Conservation (phyloP, 2,329 filamentous ascomycete genomes). For the Diaporthe eres region DNA sequence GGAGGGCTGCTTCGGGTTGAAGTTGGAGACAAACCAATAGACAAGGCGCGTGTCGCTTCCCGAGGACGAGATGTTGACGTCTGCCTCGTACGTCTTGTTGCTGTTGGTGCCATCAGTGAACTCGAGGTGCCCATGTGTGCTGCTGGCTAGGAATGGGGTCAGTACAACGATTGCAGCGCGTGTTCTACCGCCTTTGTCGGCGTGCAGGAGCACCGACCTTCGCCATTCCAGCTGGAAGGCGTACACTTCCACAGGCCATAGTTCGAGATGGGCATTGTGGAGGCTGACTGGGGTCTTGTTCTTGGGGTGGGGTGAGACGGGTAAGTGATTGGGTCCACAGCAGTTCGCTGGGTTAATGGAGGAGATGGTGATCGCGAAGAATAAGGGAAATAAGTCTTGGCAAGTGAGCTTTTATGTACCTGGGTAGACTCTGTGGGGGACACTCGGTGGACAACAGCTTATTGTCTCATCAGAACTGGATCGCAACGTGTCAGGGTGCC, state of each 20-base stretch:
- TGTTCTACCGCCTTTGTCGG: constrained; percentile 14
- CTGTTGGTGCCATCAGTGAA: constrained; percentile 43
- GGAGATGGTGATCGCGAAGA: background rate
- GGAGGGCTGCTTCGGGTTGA: constrained; percentile 49
- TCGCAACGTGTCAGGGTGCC: too few relatives aligned
- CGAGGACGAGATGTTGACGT: constrained; percentile 47
- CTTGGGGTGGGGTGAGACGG: background rate
- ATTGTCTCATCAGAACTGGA: too few relatives aligned
- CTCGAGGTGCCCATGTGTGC: constrained; percentile 44
- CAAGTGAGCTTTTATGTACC: background rate
- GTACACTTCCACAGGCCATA: constrained; percentile 46
- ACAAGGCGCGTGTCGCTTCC: constrained; percentile 54
- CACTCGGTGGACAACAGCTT: too few relatives aligned
- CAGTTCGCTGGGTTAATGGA: background rate
- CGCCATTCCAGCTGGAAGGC: constrained; percentile 42
- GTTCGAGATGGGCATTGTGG: constrained; percentile 43
- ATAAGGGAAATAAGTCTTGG: background rate
- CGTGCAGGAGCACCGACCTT: constrained; percentile 9
- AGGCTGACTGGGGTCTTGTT: background rate
- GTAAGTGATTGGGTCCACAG: constrained; percentile 3
- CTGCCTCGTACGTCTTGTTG: constrained; percentile 40
- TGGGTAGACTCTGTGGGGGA: too few relatives aligned
- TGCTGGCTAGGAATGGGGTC: constrained; percentile 1
- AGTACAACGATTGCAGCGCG: constrained; percentile 3
- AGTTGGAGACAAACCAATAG: constrained; percentile 64